Conservation (phyloP, 2,329 filamentous ascomycete species). For the Aspergillus viridinutans region DNA sequence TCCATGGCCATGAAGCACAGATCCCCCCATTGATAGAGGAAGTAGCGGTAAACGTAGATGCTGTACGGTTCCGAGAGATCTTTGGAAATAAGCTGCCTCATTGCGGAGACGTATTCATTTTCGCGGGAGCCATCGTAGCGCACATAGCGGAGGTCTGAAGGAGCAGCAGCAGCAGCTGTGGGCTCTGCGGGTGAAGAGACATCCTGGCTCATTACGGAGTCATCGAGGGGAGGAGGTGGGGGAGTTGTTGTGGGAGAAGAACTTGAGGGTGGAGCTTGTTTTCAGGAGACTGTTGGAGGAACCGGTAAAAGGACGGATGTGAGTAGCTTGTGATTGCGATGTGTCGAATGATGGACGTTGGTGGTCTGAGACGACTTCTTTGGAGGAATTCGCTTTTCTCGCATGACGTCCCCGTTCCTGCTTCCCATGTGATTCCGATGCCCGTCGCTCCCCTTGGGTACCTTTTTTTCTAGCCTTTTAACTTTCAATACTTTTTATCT, state of each 20-base stretch:
- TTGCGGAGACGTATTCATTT: conserved; percentile 70
- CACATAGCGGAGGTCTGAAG: conserved; percentile 52
- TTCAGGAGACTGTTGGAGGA: neutral
- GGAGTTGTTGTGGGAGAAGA: conserved; percentile 1
- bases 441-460: neutral
- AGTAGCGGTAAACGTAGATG: conserved; percentile 98
- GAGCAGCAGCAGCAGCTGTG: conserved; percentile 13
- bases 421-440: conserved; percentile 21
- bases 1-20: conserved; percentile 80
- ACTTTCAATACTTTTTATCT: neutral
- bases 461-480: neutral
- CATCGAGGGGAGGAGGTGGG: conserved; percentile 13
- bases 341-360: neutral
- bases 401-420: neutral
- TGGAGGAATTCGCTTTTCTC: neutral
- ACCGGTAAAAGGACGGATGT: neutral
- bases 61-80: conserved; percentile 97
- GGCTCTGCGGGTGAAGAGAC: conserved; percentile 9
- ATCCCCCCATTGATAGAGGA: conserved; percentile 95
- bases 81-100: conserved; percentile 88
- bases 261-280: neutral
- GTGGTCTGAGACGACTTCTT: neutral
- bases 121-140: conserved; percentile 59
- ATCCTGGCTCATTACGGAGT: conserved; percentile 28
- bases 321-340: neutral